Evolutionary conservation across 2,329 filamentous ascomycete genomes (phyloP).

Genomic region (Dactylellina haptotyla): DNA sequence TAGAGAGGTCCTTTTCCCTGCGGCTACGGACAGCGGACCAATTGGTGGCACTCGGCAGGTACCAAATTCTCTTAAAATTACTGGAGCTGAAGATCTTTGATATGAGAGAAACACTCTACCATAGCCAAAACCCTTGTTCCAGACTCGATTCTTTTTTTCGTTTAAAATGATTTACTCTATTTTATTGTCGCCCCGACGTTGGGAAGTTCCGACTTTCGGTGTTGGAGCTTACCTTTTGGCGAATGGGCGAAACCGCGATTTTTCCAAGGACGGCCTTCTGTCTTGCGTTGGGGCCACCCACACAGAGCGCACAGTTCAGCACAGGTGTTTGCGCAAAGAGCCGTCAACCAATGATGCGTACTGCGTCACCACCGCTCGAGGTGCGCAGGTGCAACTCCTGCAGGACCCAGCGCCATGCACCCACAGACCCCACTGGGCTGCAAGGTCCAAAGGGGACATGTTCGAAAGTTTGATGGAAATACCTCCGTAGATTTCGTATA

Average conservation of each 20-base stretch:
- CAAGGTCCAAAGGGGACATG: background rate
- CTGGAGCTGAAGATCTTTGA: slow-evolving; percentile 39
- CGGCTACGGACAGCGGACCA: slow-evolving; percentile 38
- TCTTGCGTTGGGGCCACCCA: no score
- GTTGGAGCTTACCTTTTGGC: no score
- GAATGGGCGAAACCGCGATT: no score
- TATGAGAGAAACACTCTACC: background rate
- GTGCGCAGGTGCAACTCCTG: no score
- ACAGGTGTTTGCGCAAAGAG: no score
- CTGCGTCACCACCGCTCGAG: no score
- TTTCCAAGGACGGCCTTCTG: no score
- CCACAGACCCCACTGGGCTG: no score
- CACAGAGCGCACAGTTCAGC: no score
- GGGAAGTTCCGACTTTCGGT: slow-evolving; percentile 40
- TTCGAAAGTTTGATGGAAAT: background rate
- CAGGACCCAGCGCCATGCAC: no score
- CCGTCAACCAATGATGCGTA: no score
- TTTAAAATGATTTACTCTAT: background rate
- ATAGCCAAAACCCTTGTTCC: background rate
- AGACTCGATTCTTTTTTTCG: background rate
- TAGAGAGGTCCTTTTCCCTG: slow-evolving; percentile 45
- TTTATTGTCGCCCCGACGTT: no score
- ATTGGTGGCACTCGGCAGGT: slow-evolving; percentile 26
- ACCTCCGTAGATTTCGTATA: slow-evolving; percentile 11
- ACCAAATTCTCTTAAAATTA: slow-evolving; percentile 9